Percentiles rank a stretch among this genome's conserved stretches.
Conservation (phyloP, 495 filamentous ascomycete genomes). For the Talaromyces liani region DNA sequence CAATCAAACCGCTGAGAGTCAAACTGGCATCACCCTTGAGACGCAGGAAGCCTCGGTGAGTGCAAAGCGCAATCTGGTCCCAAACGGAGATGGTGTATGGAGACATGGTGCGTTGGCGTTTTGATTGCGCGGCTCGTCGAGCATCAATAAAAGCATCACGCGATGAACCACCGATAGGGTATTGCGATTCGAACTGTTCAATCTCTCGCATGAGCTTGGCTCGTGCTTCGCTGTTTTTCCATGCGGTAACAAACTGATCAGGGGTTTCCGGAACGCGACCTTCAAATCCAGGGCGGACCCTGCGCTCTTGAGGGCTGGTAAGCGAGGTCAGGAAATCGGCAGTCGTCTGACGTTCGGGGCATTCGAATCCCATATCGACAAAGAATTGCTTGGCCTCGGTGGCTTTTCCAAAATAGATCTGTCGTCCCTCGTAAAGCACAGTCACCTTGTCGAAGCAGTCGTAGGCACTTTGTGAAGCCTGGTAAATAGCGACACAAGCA, state of each 20-base stretch:
- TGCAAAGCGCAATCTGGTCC: constrained; percentile 66
- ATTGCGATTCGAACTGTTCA: constrained; percentile 55
- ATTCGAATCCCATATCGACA: constrained; percentile 65
- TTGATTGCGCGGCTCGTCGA: constrained; percentile 46
- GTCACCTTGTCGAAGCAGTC: constrained; percentile 72
- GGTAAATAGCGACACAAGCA: constrained; percentile 75
- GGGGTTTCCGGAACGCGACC: constrained; percentile 59
- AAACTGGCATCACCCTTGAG: constrained; percentile 65
- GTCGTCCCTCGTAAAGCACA: constrained; percentile 73
- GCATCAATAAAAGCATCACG: constrained; percentile 63
- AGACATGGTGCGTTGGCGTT: constrained; percentile 52
- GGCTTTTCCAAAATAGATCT: constrained; percentile 71
- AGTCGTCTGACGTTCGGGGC: constrained; percentile 63
- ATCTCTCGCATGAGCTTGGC: constrained; percentile 60
- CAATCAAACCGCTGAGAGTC: constrained; percentile 61
- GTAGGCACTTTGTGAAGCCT: constrained; percentile 70
- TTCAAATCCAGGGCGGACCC: constrained; percentile 57
- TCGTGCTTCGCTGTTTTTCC: constrained; percentile 68
- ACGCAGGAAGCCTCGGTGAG: constrained; percentile 62
- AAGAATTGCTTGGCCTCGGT: constrained; percentile 62
- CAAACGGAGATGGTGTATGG: constrained; percentile 70
- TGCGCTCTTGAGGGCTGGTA: constrained; percentile 62
- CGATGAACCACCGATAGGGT: constrained; percentile 56
- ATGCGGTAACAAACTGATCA: constrained; percentile 67
- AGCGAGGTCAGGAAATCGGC: constrained; percentile 78